A percentile compares a stretch with the other conserved stretches of the same genome.
Evolutionary conservation across 2,329 filamentous ascomycete genomes (phyloP).

Genomic region (Pseudogymnoascus sp.): DNA sequence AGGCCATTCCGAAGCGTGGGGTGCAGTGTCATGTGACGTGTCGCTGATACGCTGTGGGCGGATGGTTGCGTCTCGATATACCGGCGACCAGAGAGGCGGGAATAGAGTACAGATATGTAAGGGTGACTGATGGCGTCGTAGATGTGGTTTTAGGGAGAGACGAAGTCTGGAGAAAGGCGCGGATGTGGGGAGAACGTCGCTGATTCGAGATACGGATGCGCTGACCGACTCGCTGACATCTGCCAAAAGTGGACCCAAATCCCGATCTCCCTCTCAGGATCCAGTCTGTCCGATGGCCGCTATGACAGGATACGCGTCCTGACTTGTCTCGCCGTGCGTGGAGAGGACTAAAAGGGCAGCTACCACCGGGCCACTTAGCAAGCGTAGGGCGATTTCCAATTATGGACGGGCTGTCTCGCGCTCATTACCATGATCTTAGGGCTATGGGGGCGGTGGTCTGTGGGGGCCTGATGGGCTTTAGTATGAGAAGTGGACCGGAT

Average conservation of each 20-base stretch:
- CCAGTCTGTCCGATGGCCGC: background rate
- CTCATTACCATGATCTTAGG: background rate
- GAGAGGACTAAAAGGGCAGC: background rate
- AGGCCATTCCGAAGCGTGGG: background rate
- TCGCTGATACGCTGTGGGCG: background rate
- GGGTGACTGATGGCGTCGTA: background rate
- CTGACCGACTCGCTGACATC: background rate
- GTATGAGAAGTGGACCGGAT: background rate
- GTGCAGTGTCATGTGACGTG: background rate
- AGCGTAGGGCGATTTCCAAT: background rate
- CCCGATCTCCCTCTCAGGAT: slow-evolving; percentile 1
- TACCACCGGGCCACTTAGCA: background rate
- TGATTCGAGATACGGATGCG: background rate
- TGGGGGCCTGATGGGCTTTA: background rate
- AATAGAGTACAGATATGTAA: background rate
- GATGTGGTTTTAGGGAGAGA: background rate
- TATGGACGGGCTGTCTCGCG: slow-evolving; percentile 4
- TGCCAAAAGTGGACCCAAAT: slow-evolving; percentile 4
- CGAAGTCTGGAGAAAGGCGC: background rate
- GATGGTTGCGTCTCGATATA: background rate
- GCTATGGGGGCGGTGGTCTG: background rate
- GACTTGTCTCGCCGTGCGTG: background rate
- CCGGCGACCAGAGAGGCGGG: background rate
- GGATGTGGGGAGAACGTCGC: background rate
- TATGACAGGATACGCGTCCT: background rate